A percentile compares a stretch with the other conserved stretches of the same genome.
phyloP scores from a whole-genome alignment of 2,329 filamentous ascomycete species.

The Diaporthe citrichinensis region DNA sequence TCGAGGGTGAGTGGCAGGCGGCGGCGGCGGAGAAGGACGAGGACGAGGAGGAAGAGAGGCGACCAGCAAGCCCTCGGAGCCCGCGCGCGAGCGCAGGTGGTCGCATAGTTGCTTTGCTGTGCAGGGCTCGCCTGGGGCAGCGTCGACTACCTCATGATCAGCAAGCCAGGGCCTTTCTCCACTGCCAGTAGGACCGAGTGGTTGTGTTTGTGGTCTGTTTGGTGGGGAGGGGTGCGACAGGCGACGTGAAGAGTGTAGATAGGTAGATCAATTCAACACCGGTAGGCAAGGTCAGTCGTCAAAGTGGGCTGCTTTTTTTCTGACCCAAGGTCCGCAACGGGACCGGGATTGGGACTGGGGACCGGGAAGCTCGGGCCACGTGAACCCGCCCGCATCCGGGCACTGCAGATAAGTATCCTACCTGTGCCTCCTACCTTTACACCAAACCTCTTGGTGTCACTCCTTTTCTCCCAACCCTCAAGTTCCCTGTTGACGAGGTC shows the following conservation, averaged over 20 bases:
- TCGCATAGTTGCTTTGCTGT: conserved; percentile 38
- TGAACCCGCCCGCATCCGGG: too few relatives aligned
- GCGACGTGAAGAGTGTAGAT: background rate
- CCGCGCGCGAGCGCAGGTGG: conserved; percentile 33
- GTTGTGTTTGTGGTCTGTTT: background rate
- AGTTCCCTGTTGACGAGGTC: background rate
- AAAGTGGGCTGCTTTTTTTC: conserved; percentile 13
- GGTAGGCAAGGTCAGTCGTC: background rate
- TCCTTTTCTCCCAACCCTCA: background rate
- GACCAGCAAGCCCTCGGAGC: conserved; percentile 22
- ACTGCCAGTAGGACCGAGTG: background rate
- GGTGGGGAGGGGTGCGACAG: background rate
- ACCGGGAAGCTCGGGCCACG: background rate
- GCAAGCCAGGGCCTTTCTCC: background rate
- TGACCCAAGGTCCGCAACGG: background rate
- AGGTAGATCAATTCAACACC: background rate
- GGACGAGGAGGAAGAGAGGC: conserved; percentile 9
- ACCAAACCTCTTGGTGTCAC: too few relatives aligned
- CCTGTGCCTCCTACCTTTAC: too few relatives aligned
- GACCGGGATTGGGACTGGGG: background rate
- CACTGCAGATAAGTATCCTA: too few relatives aligned
- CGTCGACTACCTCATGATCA: conserved; percentile 31
- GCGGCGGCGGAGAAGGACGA: background rate
- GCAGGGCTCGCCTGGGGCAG: conserved; percentile 26
- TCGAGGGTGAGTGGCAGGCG: background rate